Evolutionary conservation across 306 rosid species (phyloP).

Genomic region (Prunus mume): DNA sequence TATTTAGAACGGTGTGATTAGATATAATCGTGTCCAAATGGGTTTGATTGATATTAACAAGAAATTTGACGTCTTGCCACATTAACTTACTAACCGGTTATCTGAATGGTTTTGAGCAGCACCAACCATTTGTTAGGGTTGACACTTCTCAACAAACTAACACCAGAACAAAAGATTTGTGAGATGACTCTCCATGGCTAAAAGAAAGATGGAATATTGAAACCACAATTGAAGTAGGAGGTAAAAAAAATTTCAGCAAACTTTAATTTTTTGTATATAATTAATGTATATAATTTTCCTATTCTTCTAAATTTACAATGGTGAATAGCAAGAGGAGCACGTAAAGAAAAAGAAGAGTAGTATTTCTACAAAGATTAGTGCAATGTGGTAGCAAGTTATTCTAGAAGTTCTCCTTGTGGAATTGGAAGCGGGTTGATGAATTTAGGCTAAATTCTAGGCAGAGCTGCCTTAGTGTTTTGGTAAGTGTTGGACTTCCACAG

Average conservation of each 20-base stretch:
- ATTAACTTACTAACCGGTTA: too few relatives aligned
- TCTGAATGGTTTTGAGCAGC: too few relatives aligned
- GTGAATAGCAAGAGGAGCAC: neutral
- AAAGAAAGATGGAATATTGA: neutral
- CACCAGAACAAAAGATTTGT: neutral
- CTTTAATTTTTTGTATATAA: neutral
- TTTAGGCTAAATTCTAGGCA: conserved; percentile 44
- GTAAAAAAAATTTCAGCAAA: neutral
- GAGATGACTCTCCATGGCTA: neutral
- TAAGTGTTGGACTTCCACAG: conserved; percentile 60
- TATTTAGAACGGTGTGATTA: neutral
- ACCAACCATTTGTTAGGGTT: too few relatives aligned
- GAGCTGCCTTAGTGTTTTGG: conserved; percentile 28
- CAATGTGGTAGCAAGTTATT: neutral
- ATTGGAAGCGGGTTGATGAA: conserved; percentile 58
- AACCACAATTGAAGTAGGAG: neutral
- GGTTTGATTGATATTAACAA: too few relatives aligned
- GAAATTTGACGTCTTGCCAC: too few relatives aligned
- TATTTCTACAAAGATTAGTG: neutral
- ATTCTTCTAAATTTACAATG: neutral
- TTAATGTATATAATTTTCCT: neutral
- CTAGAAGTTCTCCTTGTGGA: conserved; percentile 92
- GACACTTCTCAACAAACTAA: neutral
- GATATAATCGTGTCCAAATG: too few relatives aligned
- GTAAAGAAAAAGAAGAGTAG: neutral